These are phyloP conservation scores for Botryobasidium botryosum DNA, from an alignment of 768 basidiomycete species.

Conservation along the genomic window DNA sequence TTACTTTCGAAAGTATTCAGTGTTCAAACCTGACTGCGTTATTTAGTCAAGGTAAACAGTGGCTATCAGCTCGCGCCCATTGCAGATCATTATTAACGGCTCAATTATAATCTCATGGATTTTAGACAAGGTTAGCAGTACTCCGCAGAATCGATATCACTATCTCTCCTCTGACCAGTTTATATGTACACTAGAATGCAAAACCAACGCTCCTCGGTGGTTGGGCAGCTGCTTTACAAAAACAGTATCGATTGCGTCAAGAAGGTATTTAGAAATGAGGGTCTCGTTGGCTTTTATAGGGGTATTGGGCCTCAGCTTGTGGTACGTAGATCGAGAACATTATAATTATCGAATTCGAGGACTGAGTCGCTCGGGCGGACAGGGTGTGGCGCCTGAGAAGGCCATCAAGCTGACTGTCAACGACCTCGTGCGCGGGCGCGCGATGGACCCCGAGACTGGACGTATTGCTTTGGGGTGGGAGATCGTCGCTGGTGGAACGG, in stretches of 20 bases:
- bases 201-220: slow-evolving; percentile 92
- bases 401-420: slow-evolving; percentile 97
- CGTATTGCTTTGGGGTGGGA: slow-evolving; percentile 88
- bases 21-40: no score
- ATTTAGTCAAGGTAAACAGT: no score
- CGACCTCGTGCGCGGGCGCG: slow-evolving; percentile 66
- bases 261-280: slow-evolving; percentile 92
- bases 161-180: background rate
- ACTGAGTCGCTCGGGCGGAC: background rate
- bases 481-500: slow-evolving; percentile 74
- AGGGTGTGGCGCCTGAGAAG: slow-evolving; percentile 95
- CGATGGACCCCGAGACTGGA: slow-evolving; percentile 91
- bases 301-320: slow-evolving; percentile 90
- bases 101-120: no score
- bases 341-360: background rate
- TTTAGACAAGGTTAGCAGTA: no score
- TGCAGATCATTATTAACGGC: no score
- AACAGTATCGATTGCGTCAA: slow-evolving; percentile 88
- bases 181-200: slow-evolving; percentile 52
- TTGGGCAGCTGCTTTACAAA: slow-evolving; percentile 92
- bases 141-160: background rate
- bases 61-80: no score
- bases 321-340: slow-evolving; percentile 26
- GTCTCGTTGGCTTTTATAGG: slow-evolving; percentile 87
- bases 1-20: no score